phyloP scores from a whole-genome alignment of 2,329 filamentous ascomycete genomes.

The Scedosporium aurantiacum region DNA sequence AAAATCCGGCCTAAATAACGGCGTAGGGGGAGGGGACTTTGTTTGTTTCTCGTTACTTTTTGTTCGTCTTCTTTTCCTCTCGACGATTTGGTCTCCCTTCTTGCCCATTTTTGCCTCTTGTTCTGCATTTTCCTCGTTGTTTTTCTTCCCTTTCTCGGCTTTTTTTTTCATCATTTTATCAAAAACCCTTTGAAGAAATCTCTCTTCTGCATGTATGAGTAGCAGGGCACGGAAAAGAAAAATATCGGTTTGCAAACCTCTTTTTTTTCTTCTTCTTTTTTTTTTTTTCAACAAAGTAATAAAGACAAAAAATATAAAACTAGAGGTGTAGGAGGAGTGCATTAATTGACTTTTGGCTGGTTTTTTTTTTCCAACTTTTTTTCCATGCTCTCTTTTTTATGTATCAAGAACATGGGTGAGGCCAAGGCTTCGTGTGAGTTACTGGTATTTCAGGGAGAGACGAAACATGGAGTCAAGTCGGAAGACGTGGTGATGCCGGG shows the following conservation, averaged over 20 bases:
- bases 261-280: background rate
- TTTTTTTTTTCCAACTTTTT: background rate
- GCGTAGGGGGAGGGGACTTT: background rate
- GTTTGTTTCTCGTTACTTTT: background rate
- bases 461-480: too few species aligned
- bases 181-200: constrained; percentile 3
- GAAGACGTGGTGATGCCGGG: too few species aligned
- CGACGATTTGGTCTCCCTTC: background rate
- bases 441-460: too few species aligned
- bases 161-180: constrained; percentile 5
- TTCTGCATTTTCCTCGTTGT: background rate
- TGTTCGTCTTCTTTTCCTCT: background rate
- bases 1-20: background rate
- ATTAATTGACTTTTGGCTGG: background rate
- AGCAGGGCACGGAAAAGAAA: constrained; percentile 9
- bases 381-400: too few species aligned
- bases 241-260: background rate
- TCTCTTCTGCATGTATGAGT: constrained; percentile 6
- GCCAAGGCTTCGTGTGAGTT: too few species aligned
- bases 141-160: background rate
- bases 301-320: background rate
- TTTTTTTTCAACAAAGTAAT: constrained; percentile 6
- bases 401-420: too few species aligned
- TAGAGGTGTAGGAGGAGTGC: background rate
- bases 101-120: constrained; percentile 1